Evolutionary conservation across 345 rosid genomes (phyloP).

Genomic region (Citrus glauca): DNA sequence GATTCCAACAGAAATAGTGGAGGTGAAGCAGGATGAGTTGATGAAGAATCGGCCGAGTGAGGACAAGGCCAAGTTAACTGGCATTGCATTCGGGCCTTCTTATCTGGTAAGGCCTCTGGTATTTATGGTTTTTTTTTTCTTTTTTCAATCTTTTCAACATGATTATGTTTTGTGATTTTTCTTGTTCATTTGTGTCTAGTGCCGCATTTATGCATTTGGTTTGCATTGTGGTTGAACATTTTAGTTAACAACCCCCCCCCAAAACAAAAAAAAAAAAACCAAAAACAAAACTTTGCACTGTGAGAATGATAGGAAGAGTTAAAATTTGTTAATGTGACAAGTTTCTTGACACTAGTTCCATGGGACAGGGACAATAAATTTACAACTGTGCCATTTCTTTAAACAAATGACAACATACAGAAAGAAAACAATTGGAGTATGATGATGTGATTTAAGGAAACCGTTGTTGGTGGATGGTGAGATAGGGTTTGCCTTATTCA

Average conservation of each 20-base stretch:
- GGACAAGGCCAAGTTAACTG: constrained; percentile 81
- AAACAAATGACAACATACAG: neutral
- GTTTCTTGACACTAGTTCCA: neutral
- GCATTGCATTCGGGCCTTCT: constrained; percentile 93
- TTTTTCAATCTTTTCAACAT: neutral
- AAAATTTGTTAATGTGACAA: neutral
- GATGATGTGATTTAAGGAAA: constrained; percentile 1
- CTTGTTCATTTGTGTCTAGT: neutral
- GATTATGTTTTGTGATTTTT: constrained; percentile 1
- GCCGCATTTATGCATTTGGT: neutral
- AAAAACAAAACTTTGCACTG: neutral
- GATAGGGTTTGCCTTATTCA: neutral
- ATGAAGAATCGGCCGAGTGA: constrained; percentile 90
- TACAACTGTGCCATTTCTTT: neutral
- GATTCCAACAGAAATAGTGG: constrained; percentile 63
- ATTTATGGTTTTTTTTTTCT: neutral
- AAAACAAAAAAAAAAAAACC: too few species aligned
- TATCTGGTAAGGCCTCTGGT: constrained; percentile 54
- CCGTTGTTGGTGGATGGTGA: neutral
- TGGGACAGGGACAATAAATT: neutral
- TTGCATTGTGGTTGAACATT: neutral
- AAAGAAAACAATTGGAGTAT: neutral
- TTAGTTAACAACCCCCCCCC: neutral
- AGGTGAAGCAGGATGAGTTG: constrained; percentile 95
- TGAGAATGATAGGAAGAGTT: neutral